A percentile compares a stretch with the other conserved stretches of the same genome.
Conservation (phyloP, 2,329 filamentous ascomycete genomes). For the Exophiala mesophila region DNA sequence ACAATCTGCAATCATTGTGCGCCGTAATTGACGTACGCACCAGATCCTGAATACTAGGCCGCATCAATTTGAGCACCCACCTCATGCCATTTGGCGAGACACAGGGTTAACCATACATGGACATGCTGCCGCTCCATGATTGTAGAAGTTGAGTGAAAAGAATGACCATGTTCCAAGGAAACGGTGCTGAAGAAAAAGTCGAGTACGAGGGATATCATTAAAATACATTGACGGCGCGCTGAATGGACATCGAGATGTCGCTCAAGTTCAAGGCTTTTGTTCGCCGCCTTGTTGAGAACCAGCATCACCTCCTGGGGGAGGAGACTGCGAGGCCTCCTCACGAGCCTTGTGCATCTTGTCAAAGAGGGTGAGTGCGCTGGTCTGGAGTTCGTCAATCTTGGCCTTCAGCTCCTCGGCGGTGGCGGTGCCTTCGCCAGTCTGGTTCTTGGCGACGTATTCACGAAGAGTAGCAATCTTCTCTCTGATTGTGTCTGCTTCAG, state of each 20-base stretch:
- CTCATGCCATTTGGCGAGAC: too few species aligned
- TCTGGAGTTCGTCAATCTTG: conserved; percentile 98
- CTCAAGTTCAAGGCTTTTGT: conserved; percentile 48
- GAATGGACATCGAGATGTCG: too few species aligned
- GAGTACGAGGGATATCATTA: conserved; percentile 28
- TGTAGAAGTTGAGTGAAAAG: neutral
- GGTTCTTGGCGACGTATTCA: conserved; percentile 89
- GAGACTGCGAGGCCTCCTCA: conserved; percentile 54
- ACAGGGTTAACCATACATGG: too few species aligned
- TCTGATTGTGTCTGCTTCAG: conserved; percentile 84
- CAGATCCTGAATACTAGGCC: too few species aligned
- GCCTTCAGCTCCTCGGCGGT: conserved; percentile 93
- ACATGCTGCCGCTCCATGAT: too few species aligned
- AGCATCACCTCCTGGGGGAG: conserved; percentile 36
- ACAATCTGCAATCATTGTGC: too few species aligned
- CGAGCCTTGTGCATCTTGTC: conserved; percentile 99
- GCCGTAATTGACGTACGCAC: too few species aligned
- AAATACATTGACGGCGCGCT: conserved; percentile 22
- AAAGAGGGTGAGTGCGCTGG: conserved; percentile 90
- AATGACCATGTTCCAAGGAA: neutral
- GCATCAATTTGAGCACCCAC: too few species aligned
- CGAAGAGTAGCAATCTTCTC: conserved; percentile 87
- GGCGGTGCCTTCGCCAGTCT: conserved; percentile 79
- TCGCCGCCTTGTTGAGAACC: conserved; percentile 25
- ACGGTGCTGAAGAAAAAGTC: conserved; percentile 5